These are phyloP conservation scores for Lablab purpureus DNA, from an alignment of 306 rosid species.

Conservation along the genomic window DNA sequence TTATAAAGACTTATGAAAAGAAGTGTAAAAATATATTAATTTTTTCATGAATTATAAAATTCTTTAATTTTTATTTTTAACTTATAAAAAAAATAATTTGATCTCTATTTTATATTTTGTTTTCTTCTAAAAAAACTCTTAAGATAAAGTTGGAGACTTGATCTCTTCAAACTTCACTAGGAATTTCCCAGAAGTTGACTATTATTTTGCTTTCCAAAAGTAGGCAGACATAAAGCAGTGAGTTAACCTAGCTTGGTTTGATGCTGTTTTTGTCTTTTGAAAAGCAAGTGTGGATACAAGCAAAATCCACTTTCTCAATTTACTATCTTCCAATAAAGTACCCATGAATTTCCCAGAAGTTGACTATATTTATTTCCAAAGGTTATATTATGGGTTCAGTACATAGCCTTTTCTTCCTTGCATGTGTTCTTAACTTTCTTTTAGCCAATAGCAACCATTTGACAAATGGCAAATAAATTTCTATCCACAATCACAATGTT, in stretches of 20 bases:
- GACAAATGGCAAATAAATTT: not conserved
- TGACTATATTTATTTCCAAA: constrained; percentile 24
- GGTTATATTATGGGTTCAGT: constrained; percentile 1
- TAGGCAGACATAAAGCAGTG: not conserved
- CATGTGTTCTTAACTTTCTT: constrained; percentile 32
- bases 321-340: not conserved
- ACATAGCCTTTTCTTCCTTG: constrained; percentile 1
- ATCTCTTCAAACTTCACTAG: not conserved
- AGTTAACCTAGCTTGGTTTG: not conserved
- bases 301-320: not conserved
- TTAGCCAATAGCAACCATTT: not conserved
- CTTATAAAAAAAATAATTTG: too few species aligned
- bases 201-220: not conserved
- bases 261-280: not conserved
- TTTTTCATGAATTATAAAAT: too few species aligned
- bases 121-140: too few species aligned
- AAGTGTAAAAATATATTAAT: too few species aligned
- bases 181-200: constrained; percentile 29
- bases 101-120: too few species aligned
- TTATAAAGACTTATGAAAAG: too few species aligned
- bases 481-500: constrained; percentile 3
- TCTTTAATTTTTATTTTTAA: too few species aligned
- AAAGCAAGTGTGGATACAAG: constrained; percentile 32
- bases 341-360: constrained; percentile 32
- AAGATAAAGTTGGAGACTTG: too few species aligned